A percentile compares a stretch with the other conserved stretches of the same genome.
Evolutionary conservation across 192 early-diverging fungal genomes (phyloP).

Genomic region (Entomortierella parvispora): DNA sequence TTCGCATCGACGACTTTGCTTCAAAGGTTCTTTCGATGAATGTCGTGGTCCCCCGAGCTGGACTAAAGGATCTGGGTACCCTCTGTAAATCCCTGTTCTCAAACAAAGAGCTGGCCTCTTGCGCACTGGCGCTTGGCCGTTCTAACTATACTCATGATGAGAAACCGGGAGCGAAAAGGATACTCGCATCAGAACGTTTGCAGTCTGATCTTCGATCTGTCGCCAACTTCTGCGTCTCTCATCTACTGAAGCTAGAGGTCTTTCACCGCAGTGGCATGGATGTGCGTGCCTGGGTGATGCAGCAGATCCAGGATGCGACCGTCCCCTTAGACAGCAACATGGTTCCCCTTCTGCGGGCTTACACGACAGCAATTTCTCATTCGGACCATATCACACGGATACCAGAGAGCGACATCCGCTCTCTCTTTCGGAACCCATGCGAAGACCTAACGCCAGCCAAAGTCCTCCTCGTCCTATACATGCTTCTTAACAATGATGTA

Average conservation of each 20-base stretch:
- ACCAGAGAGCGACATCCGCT: conserved; percentile 27
- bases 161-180: not conserved
- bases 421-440: conserved; percentile 19
- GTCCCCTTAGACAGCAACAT: conserved; percentile 42
- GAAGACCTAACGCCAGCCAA: conserved; percentile 41
- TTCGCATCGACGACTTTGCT: conserved; percentile 36
- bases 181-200: not conserved
- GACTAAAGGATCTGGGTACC: conserved; percentile 27
- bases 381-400: conserved; percentile 36
- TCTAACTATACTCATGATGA: not conserved
- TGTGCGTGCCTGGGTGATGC: conserved; percentile 37
- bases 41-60: conserved; percentile 29
- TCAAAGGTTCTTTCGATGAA: conserved; percentile 35
- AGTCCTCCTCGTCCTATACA: conserved; percentile 35
- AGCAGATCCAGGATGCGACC: conserved; percentile 28
- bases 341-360: conserved; percentile 39
- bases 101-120: conserved; percentile 23
- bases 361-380: conserved; percentile 28
- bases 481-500: conserved; percentile 48
- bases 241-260: conserved; percentile 31
- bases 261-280: conserved; percentile 37
- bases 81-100: conserved; percentile 26
- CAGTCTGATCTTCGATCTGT: conserved; percentile 25
- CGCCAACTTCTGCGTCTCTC: conserved; percentile 25
- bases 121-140: conserved; percentile 32